A percentile compares a stretch with the other conserved stretches of the same genome.
Conservation (phyloP, 805 yeast species). For the Brettanomyces sp. region DNA sequence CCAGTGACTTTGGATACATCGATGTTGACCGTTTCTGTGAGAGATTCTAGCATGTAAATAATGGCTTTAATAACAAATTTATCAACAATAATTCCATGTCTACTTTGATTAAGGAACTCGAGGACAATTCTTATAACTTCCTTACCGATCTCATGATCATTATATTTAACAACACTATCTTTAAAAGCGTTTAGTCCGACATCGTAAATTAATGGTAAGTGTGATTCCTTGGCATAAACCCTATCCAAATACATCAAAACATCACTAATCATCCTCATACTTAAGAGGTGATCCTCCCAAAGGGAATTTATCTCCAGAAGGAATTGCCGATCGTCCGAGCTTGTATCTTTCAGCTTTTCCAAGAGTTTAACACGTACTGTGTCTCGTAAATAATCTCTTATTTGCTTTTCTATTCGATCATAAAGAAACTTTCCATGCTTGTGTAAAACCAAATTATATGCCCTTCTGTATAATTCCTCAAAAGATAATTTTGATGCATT, state of each 20-base stretch:
- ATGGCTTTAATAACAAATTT: constrained; percentile 50
- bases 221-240: constrained; percentile 65
- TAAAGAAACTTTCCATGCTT: constrained; percentile 61
- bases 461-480: constrained; percentile 72
- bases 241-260: constrained; percentile 81
- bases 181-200: constrained; percentile 63
- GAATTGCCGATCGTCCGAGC: constrained; percentile 19
- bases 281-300: constrained; percentile 67
- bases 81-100: constrained; percentile 48
- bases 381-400: constrained; percentile 37
- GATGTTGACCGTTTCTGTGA: constrained; percentile 30
- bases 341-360: constrained; percentile 3
- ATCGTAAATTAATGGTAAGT: constrained; percentile 58
- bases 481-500: constrained; percentile 69
- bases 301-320: constrained; percentile 27
- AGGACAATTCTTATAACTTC: constrained; percentile 40
- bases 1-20: constrained; percentile 5
- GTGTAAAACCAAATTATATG: constrained; percentile 65
- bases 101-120: constrained; percentile 44
- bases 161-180: constrained; percentile 43
- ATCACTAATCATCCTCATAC: constrained; percentile 75
- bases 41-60: constrained; percentile 62
- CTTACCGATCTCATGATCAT: constrained; percentile 41
- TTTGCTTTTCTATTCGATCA: constrained; percentile 43
- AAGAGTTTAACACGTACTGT: constrained; percentile 14